Conservation (phyloP, 176 grass and related monocot genomes). For the Triticum dicoccoides region DNA sequence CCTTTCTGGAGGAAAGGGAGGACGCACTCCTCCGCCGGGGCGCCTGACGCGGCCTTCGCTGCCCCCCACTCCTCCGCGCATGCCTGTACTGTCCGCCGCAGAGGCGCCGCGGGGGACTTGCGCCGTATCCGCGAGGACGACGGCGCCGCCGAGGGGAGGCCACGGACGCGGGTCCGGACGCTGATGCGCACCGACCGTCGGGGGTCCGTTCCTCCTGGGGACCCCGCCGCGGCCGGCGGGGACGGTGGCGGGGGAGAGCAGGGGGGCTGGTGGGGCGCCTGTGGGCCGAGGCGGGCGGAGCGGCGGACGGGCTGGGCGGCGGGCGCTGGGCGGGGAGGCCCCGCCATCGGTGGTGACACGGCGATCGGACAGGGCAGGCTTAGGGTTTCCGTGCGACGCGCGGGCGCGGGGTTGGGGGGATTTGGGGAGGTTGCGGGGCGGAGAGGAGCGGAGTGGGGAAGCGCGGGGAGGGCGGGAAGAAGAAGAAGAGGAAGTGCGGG, state of each 20-base stretch:
- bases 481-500: background rate
- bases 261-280: background rate
- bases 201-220: background rate
- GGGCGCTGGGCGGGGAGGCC: background rate
- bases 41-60: slow-evolving; percentile 26
- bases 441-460: background rate
- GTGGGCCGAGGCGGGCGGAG: background rate
- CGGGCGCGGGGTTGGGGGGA: background rate
- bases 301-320: background rate
- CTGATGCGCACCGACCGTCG: slow-evolving; percentile 14
- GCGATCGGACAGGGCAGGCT: background rate
- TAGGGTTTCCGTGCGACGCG: background rate
- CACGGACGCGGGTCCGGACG: background rate
- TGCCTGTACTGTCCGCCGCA: background rate
- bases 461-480: slow-evolving; percentile 35
- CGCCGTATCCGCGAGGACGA: background rate
- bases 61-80: slow-evolving; percentile 30
- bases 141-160: slow-evolving; percentile 21
- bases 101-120: background rate
- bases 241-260: background rate
- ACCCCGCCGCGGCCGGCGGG: background rate
- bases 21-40: slow-evolving; percentile 33
- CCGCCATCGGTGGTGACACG: background rate
- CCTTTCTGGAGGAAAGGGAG: slow-evolving; percentile 46
- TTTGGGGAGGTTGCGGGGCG: background rate